Conservation (phyloP, 2,329 filamentous ascomycete genomes). For the Zymoseptoria ardabiliae region DNA sequence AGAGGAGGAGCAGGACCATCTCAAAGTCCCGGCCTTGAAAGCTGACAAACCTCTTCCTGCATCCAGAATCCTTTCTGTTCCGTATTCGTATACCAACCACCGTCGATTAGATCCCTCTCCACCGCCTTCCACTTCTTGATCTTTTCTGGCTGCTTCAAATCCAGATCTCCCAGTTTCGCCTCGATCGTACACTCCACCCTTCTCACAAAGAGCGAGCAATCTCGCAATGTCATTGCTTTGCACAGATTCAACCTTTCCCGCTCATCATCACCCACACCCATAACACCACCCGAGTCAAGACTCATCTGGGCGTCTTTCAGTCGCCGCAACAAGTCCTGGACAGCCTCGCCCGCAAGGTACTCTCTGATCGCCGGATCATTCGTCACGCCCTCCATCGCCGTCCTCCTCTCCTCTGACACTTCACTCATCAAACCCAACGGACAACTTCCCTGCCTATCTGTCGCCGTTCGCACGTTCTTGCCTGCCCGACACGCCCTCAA, state of each 20-base stretch:
- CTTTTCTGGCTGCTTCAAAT: slow-evolving; percentile 39
- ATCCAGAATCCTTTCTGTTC: slow-evolving; percentile 10
- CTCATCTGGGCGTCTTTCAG: slow-evolving; percentile 32
- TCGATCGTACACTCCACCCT: slow-evolving; percentile 26
- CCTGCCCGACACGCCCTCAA: slow-evolving; percentile 32
- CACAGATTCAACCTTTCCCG: slow-evolving; percentile 17
- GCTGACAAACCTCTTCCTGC: slow-evolving; percentile 20
- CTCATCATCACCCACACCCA: slow-evolving; percentile 4
- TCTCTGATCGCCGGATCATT: slow-evolving; percentile 17
- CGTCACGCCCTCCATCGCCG: slow-evolving; percentile 20
- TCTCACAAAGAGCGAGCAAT: slow-evolving; percentile 40
- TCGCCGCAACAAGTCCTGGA: slow-evolving; percentile 30
- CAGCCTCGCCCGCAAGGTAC: slow-evolving; percentile 24
- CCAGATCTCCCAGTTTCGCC: slow-evolving; percentile 40
- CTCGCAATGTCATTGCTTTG: slow-evolving; percentile 42
- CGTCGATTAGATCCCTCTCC: slow-evolving; percentile 33
- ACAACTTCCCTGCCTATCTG: slow-evolving; percentile 31
- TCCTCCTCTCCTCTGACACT: slow-evolving; percentile 15
- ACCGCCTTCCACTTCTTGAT: slow-evolving; percentile 35
- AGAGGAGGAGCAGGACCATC: background rate
- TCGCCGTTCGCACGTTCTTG: slow-evolving; percentile 20
- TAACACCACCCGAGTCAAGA: slow-evolving; percentile 34
- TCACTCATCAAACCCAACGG: slow-evolving; percentile 35
- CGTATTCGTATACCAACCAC: slow-evolving; percentile 35
- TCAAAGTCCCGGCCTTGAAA: slow-evolving; percentile 11